Evolutionary conservation across 73 alveolate species (phyloP), one percentile per base, ranked within the genome.

Genomic region (Blepharisma japonicum): DNA sequence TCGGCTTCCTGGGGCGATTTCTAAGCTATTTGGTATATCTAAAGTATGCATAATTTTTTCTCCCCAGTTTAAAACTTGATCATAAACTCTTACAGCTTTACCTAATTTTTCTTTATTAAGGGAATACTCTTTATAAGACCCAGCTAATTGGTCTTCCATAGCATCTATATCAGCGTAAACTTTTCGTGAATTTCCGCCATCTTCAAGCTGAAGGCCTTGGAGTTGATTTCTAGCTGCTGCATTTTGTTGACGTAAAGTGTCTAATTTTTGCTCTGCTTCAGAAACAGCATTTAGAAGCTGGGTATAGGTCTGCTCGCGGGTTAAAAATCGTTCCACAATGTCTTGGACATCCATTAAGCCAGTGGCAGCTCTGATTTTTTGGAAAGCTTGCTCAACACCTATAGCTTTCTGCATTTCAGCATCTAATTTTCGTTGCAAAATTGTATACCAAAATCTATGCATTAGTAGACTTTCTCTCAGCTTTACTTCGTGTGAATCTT

Each of bases 281-380:
- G 89, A 84, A 6, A 92, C 94, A 0, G 94, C 93, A 50, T 83
- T 83, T 14, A 90, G 79, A 6, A 92, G 87, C 72, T 82, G 78
- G 2, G 93, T 84, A 80, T 92, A 92, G 0, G 94, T 92, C 67
- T 91, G 88, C 70, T 92, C 98, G 72, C 95, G 88, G 9, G 94
- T 84, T 45, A 92, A 78, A 91, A 92, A 92, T 25, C 91, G 90
- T 18, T 87, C 77, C 55, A 89, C 92, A 71, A 92, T 92, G 50
- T 92, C 98, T 55, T 92, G 83, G 11, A 88, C 90, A 70, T 92
- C 98, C 55, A 94, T 82, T 38, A 89, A 80, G 14, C 96, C 96
- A 38, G 96, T 92, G 7, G 96, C 95, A 27, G 95, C 83, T 68
- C 87, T 90, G 20, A 92, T 90, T 45, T 83, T 67, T 78, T 92